Evolutionary conservation across 2,329 filamentous ascomycete genomes (phyloP).

Genomic region (Colletotrichum caudatum): DNA sequence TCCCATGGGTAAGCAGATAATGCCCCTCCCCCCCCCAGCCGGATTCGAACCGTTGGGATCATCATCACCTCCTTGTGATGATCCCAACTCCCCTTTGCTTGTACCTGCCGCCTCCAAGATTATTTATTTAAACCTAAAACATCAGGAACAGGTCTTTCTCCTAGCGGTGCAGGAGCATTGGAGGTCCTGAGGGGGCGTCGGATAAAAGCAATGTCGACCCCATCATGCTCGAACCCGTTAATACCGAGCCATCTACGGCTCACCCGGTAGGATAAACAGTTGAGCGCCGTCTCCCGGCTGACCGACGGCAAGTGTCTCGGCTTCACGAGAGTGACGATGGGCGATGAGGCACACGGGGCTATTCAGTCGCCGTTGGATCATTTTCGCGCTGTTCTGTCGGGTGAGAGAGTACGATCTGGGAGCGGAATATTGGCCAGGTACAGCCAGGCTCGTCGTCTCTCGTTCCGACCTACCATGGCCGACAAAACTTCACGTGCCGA

Average conservation of each 20-base stretch:
- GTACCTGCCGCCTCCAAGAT: slow-evolving; percentile 1
- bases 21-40: too few relatives aligned
- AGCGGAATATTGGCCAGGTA: not conserved
- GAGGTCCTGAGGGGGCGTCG: not conserved
- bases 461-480: too few relatives aligned
- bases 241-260: slow-evolving; percentile 11
- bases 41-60: too few relatives aligned
- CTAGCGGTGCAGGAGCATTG: not conserved
- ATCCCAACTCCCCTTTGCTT: too few relatives aligned
- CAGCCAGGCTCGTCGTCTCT: too few relatives aligned
- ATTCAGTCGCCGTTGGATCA: not conserved
- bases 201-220: slow-evolving; percentile 7
- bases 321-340: slow-evolving; percentile 7
- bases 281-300: not conserved
- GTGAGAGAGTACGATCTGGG: too few relatives aligned
- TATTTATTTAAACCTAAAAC: slow-evolving; percentile 1
- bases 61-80: too few relatives aligned
- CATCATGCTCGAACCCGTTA: not conserved
- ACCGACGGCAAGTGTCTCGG: not conserved
- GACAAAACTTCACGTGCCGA: too few relatives aligned
- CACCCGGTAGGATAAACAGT: slow-evolving; percentile 11
- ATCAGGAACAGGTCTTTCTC: not conserved
- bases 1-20: too few relatives aligned
- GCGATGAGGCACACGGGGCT: not conserved
- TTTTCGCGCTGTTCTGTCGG: too few relatives aligned